Evolutionary conservation across 495 filamentous ascomycete species (phyloP).

Genomic region (Penicillium simplicissimum): DNA sequence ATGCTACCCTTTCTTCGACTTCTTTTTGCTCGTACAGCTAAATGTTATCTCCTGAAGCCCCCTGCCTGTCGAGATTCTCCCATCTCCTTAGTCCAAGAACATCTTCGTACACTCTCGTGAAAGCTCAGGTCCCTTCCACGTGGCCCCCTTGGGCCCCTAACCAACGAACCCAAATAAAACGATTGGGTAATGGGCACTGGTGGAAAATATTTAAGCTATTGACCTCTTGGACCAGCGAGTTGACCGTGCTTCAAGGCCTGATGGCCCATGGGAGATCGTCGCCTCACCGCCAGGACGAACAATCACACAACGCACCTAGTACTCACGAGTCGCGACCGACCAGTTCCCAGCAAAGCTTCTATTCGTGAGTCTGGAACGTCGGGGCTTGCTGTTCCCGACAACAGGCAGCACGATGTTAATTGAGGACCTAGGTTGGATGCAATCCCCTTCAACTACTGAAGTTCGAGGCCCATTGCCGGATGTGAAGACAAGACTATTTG

Average conservation of each 20-base stretch:
- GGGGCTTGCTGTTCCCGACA: neutral
- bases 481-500: neutral
- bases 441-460: neutral
- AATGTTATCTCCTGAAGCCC: neutral
- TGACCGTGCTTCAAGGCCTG: neutral
- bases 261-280: neutral
- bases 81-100: neutral
- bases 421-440: neutral
- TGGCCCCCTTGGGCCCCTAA: neutral
- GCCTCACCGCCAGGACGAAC: neutral
- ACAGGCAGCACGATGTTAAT: neutral
- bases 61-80: neutral
- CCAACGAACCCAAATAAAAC: neutral
- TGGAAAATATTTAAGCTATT: neutral
- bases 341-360: neutral
- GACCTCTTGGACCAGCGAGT: neutral
- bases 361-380: neutral
- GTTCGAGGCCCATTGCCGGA: no score
- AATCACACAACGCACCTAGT: neutral
- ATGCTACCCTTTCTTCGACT: neutral
- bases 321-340: neutral
- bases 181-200: neutral
- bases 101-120: neutral
- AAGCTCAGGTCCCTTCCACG: neutral
- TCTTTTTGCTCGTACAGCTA: neutral